phyloP scores from a whole-genome alignment of 768 basidiomycete species.

The Xerocomus brunneocitrinus region DNA sequence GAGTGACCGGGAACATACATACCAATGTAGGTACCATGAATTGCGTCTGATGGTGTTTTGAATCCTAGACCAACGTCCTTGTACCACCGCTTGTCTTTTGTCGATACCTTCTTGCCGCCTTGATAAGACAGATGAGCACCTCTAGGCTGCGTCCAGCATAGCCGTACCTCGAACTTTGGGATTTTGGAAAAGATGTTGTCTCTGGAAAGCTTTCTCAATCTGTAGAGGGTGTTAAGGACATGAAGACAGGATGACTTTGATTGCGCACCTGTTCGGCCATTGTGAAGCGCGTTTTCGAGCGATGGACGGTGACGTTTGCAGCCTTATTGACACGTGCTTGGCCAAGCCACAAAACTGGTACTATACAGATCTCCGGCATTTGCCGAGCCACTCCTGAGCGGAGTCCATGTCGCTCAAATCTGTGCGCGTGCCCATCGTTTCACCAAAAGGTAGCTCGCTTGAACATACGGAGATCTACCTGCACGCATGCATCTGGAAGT shows the following conservation, averaged over 20 bases:
- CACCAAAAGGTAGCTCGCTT: not conserved
- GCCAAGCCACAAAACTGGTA: constrained; percentile 36
- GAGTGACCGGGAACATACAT: constrained; percentile 31
- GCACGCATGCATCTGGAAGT: no score
- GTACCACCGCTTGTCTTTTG: constrained; percentile 97
- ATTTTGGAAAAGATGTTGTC: constrained; percentile 98
- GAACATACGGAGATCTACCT: not conserved
- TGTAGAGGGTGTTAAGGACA: constrained; percentile 28
- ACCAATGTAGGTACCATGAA: constrained; percentile 96
- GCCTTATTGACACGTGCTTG: not conserved
- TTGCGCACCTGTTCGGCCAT: constrained; percentile 62
- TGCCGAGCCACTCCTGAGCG: constrained; percentile 19
- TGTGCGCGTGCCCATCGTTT: no score
- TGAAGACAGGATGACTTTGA: not conserved
- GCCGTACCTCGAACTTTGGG: constrained; percentile 84
- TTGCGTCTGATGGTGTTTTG: constrained; percentile 94
- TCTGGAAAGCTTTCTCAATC: constrained; percentile 98
- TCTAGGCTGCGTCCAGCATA: constrained; percentile 4
- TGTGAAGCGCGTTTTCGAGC: constrained; percentile 20
- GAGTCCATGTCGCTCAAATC: no score
- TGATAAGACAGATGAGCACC: constrained; percentile 16
- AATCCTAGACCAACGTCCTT: constrained; percentile 97
- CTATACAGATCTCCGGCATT: constrained; percentile 39
- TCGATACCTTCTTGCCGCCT: constrained; percentile 86
- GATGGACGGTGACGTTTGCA: not conserved